A percentile compares a stretch with the other conserved stretches of the same genome.
Evolutionary conservation across 176 grass and related monocot species (phyloP).

Genomic region (Carex cristatella): DNA sequence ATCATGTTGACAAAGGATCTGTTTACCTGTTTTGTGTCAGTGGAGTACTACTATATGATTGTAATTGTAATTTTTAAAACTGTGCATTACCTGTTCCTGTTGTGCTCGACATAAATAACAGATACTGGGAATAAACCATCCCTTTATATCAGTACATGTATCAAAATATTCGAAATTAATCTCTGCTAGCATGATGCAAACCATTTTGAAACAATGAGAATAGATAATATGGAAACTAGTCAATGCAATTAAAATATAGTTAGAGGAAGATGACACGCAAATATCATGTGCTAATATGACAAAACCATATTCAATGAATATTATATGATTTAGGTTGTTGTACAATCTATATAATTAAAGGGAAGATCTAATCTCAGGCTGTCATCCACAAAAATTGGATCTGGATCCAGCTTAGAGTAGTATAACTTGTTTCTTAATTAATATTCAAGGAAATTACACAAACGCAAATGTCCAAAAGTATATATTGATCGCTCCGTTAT

Average conservation of each 20-base stretch:
- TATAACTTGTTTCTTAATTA: neutral
- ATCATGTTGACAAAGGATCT: too few species aligned
- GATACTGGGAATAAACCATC: too few species aligned
- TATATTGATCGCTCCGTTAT: neutral
- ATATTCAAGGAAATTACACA: neutral
- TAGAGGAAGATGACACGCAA: neutral
- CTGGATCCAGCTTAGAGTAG: neutral
- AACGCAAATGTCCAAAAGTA: neutral
- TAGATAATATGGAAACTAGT: too few species aligned
- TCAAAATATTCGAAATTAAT: too few species aligned
- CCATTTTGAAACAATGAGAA: too few species aligned
- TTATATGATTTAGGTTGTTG: neutral
- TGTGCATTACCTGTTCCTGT: too few species aligned
- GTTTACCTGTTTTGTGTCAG: too few species aligned
- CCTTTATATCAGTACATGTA: too few species aligned
- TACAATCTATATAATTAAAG: neutral
- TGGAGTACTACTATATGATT: too few species aligned
- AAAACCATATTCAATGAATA: neutral
- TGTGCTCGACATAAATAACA: too few species aligned
- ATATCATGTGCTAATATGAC: neutral
- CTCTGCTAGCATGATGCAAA: too few species aligned
- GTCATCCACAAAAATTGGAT: conserved; percentile 6
- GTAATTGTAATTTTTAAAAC: too few species aligned
- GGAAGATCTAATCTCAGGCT: neutral
- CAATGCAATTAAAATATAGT: neutral